A percentile compares a stretch with the other conserved stretches of the same genome.
phyloP scores from a whole-genome alignment of 495 filamentous ascomycete species.

The Rostrohypoxylon terebratum region DNA sequence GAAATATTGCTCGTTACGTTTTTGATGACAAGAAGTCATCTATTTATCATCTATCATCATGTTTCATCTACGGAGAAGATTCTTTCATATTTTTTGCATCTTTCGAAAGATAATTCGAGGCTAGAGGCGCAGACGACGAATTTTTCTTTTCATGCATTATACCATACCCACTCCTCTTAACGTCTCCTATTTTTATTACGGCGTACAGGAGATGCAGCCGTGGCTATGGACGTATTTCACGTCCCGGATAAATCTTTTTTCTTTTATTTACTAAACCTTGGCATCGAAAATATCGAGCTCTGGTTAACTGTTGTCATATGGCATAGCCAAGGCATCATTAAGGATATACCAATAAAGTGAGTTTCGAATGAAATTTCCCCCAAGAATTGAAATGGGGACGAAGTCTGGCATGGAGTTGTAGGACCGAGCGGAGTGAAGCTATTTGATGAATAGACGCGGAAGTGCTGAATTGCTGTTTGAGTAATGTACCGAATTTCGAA shows the following conservation, averaged over 20 bases:
- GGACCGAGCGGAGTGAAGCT: constrained; percentile 7
- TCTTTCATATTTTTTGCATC: constrained; percentile 26
- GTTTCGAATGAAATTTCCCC: constrained; percentile 11
- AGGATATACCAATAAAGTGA: constrained; percentile 34
- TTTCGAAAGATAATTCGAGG: constrained; percentile 30
- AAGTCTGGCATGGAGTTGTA: constrained; percentile 8
- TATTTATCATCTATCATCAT: constrained; percentile 31
- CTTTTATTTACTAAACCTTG: constrained; percentile 17
- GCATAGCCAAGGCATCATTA: constrained; percentile 13
- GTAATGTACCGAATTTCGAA: neutral
- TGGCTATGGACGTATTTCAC: constrained; percentile 20
- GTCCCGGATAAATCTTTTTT: constrained; percentile 32
- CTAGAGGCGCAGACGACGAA: constrained; percentile 33
- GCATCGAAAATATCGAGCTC: constrained; percentile 13
- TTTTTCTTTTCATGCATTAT: constrained; percentile 33
- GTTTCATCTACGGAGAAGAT: constrained; percentile 29
- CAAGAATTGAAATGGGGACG: neutral
- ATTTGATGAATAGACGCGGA: constrained; percentile 19
- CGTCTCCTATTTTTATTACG: constrained; percentile 25
- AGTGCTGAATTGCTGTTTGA: neutral
- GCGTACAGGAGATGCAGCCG: constrained; percentile 26
- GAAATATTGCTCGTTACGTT: constrained; percentile 36
- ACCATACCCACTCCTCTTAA: constrained; percentile 41
- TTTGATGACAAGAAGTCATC: constrained; percentile 20
- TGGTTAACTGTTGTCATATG: constrained; percentile 9